Base-by-base conservation (phyloP, 495 filamentous ascomycete genomes). In the Penicillium chermesinum region DNA sequence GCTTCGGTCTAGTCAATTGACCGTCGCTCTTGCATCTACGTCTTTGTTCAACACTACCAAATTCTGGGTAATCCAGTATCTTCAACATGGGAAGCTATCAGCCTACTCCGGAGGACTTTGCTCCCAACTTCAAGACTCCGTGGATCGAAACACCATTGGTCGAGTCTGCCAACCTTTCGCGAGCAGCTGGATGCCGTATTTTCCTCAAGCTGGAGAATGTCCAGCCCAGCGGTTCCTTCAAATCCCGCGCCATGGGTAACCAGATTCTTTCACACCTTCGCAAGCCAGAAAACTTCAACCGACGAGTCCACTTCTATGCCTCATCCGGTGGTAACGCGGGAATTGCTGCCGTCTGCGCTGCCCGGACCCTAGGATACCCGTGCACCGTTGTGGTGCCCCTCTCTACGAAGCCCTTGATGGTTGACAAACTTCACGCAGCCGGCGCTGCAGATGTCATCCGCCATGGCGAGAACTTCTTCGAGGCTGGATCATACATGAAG, bases 221-320 rank as follows among this genome's bases (percentile, higher is more conserved):
- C 57, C 91, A 98, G 57, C 91, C 93, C 3, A 86, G 87, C 3
- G 90, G 89, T 38, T 94, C 89, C 8, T 98, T 96, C 83, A 98
- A 96, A 67, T 95, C 90, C 22, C 84, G 82, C 59, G 91, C 87
- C 14, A 82, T 96, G 52, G 91, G 90, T 52, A 80, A 87, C 65
- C 78, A 90, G 59, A 83, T 91, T 68, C 78, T 84, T 37, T 73
- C 69, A 12, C 67, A 79, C 49, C 72, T 84, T 49, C 59, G 67
- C 50, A 63, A 72, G 25, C 68, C 68, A 13, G 67, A 67, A 40
- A 58, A 65, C 42, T 38, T 49, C 38, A 62, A 61, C 44, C 55
- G 58, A 15, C 52, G 62, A 16, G 67, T 83, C 4, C 89, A 91
- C 66, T 95, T 96, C 81, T 96, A 87, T 74, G 88, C 80, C 67